A percentile compares a stretch with the other conserved stretches of the same genome.
Evolutionary conservation across 2,329 filamentous ascomycete species (phyloP).

Genomic region (Thyridium curvatum): DNA sequence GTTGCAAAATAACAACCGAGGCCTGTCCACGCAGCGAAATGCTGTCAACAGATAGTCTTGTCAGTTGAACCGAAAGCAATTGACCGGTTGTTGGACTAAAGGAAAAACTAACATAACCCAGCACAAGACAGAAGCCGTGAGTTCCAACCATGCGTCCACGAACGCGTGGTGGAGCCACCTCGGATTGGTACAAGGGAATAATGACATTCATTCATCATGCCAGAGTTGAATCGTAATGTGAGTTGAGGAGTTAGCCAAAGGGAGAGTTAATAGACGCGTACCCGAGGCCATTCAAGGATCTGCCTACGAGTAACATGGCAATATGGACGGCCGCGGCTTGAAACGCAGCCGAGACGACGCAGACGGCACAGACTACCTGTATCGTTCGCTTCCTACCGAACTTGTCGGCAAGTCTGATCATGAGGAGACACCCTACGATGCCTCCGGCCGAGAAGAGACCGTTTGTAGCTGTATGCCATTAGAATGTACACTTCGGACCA

Average conservation of each 20-base stretch:
- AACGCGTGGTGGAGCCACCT: slow-evolving; percentile 20
- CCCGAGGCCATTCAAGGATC: slow-evolving; percentile 14
- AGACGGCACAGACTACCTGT: slow-evolving; percentile 10
- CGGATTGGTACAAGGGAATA: slow-evolving; percentile 20
- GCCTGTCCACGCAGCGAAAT: slow-evolving; percentile 16
- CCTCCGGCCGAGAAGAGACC: slow-evolving; percentile 12
- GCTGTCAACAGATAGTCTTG: not conserved
- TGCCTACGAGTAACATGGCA: slow-evolving; percentile 13
- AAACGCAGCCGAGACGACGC: slow-evolving; percentile 11
- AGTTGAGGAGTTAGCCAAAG: no score
- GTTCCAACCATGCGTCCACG: slow-evolving; percentile 24
- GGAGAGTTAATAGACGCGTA: not conserved
- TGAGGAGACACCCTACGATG: slow-evolving; percentile 11
- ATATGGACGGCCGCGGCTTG: slow-evolving; percentile 13
- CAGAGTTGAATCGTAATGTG: not conserved
- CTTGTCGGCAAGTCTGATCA: slow-evolving; percentile 11
- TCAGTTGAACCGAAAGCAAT: not conserved
- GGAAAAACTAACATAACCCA: slow-evolving; percentile 11
- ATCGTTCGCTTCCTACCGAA: slow-evolving; percentile 13
- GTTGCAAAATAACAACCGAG: slow-evolving; percentile 18
- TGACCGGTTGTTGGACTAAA: not conserved
- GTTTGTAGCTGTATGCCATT: slow-evolving; percentile 7
- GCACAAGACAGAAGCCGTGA: slow-evolving; percentile 18
- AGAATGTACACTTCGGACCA: no score
- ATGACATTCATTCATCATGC: slow-evolving; percentile 15